Evolutionary conservation across 2,329 filamentous ascomycete species (phyloP).

Genomic region (Xylogone sp.): DNA sequence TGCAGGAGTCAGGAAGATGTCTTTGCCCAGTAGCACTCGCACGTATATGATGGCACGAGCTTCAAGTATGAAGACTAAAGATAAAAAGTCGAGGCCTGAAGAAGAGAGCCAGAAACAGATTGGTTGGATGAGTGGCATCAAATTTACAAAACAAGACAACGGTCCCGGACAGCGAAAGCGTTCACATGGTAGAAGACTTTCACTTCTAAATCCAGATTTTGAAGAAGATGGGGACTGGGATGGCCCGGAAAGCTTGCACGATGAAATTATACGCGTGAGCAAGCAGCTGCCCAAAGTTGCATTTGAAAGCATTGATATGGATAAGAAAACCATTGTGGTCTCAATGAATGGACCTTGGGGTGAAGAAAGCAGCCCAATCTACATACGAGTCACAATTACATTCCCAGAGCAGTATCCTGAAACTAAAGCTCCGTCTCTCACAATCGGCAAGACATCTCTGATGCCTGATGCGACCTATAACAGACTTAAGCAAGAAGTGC

Average conservation of each 20-base stretch:
- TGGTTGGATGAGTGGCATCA: slow-evolving; percentile 67
- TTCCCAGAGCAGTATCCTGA: slow-evolving; percentile 59
- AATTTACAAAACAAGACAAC: slow-evolving; percentile 42
- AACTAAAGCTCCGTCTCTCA: slow-evolving; percentile 52
- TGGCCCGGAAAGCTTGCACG: slow-evolving; percentile 56
- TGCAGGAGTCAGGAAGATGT: slow-evolving; percentile 37
- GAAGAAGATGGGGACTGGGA: slow-evolving; percentile 46
- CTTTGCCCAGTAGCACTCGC: slow-evolving; percentile 29
- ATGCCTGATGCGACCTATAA: slow-evolving; percentile 54
- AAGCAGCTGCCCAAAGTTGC: slow-evolving; percentile 59
- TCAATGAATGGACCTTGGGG: slow-evolving; percentile 65
- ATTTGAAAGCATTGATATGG: slow-evolving; percentile 63
- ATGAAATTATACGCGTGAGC: slow-evolving; percentile 61
- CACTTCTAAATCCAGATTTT: slow-evolving; percentile 26
- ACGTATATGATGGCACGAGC: slow-evolving; percentile 20
- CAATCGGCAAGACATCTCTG: slow-evolving; percentile 58
- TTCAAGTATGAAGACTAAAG: slow-evolving; percentile 28
- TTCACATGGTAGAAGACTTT: slow-evolving; percentile 22
- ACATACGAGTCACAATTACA: slow-evolving; percentile 57
- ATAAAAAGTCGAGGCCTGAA: slow-evolving; percentile 23
- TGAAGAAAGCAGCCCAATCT: slow-evolving; percentile 50
- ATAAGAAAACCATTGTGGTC: slow-evolving; percentile 53
- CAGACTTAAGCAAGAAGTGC: slow-evolving; percentile 51
- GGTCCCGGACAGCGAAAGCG: slow-evolving; percentile 13
- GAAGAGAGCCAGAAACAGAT: slow-evolving; percentile 51